Conservation (phyloP, 192 early-diverging fungal genomes). For the Podila epicladia region DNA sequence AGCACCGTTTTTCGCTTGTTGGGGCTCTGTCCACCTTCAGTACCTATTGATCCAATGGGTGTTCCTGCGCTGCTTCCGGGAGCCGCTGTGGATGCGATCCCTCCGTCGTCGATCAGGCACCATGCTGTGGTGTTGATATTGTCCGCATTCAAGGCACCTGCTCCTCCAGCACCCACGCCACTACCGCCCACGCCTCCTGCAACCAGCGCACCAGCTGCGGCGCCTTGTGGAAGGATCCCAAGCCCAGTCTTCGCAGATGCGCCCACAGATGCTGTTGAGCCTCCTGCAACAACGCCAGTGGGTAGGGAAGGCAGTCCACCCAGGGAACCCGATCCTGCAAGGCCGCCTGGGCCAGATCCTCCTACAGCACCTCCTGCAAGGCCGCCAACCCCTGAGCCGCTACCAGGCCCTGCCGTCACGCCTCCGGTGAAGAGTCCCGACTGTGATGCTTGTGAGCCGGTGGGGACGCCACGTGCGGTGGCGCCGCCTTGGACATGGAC, state of each 20-base stretch:
- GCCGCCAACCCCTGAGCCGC: not conserved
- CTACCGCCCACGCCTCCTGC: not conserved
- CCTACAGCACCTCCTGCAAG: not conserved
- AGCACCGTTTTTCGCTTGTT: slow-evolving; percentile 50
- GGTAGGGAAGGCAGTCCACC: not conserved
- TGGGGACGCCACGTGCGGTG: slow-evolving; percentile 22
- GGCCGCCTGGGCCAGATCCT: not conserved
- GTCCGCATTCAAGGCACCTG: slow-evolving; percentile 13
- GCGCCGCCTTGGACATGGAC: slow-evolving; percentile 50
- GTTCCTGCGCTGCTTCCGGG: not conserved
- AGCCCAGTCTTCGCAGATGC: slow-evolving; percentile 31
- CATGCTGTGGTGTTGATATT: slow-evolving; percentile 28
- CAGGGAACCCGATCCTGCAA: not conserved
- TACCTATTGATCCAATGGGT: not conserved
- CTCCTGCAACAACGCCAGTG: not conserved
- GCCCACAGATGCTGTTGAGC: not conserved
- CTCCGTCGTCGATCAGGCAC: slow-evolving; percentile 49
- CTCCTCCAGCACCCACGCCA: slow-evolving; percentile 4
- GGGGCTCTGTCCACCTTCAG: not conserved
- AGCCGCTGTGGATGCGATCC: slow-evolving; percentile 4
- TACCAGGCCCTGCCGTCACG: slow-evolving; percentile 1
- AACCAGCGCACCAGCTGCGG: slow-evolving; percentile 12
- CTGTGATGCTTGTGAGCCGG: slow-evolving; percentile 11
- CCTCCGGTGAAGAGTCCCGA: slow-evolving; percentile 9
- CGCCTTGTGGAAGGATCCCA: slow-evolving; percentile 18